Conservation (phyloP, 495 filamentous ascomycete genomes). For the Darksidea phi region DNA sequence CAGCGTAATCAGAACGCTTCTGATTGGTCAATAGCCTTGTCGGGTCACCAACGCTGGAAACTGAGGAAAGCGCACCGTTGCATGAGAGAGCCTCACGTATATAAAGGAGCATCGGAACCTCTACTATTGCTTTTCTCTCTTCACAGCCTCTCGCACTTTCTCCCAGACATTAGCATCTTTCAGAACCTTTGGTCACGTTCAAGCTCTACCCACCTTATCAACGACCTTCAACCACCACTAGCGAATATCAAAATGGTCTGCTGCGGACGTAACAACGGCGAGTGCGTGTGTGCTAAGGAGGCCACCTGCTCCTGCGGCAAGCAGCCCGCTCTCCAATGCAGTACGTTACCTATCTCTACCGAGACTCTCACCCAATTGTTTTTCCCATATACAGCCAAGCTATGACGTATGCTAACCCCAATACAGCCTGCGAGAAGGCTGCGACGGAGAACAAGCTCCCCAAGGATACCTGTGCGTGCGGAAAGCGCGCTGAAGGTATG, state of each 20-base stretch:
- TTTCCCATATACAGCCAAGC: too few species aligned
- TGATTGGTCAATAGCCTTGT: constrained; percentile 11
- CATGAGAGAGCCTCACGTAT: background rate
- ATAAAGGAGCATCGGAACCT: constrained; percentile 6
- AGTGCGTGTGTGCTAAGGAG: constrained; percentile 62
- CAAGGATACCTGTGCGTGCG: constrained; percentile 76
- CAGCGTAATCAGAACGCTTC: background rate
- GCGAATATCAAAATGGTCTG: constrained; percentile 56
- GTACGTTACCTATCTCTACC: constrained; percentile 14
- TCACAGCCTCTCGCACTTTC: too few species aligned
- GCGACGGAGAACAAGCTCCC: constrained; percentile 67
- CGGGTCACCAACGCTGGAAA: constrained; percentile 7
- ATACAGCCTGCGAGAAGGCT: constrained; percentile 67
- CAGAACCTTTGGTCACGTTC: too few species aligned
- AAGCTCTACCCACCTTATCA: too few species aligned
- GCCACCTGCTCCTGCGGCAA: constrained; percentile 86
- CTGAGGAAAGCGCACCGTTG: background rate
- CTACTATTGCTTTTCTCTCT: constrained; percentile 5
- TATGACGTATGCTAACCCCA: constrained; percentile 2
- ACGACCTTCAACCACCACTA: background rate
- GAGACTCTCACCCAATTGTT: background rate
- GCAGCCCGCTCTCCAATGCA: constrained; percentile 80
- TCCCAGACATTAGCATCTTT: too few species aligned
- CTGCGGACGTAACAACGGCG: constrained; percentile 57
- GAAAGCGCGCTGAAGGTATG: constrained; percentile 67